Base-by-base conservation (phyloP, 352 stramenopile genomes). In the Phytopythium cucurbitacearum region DNA sequence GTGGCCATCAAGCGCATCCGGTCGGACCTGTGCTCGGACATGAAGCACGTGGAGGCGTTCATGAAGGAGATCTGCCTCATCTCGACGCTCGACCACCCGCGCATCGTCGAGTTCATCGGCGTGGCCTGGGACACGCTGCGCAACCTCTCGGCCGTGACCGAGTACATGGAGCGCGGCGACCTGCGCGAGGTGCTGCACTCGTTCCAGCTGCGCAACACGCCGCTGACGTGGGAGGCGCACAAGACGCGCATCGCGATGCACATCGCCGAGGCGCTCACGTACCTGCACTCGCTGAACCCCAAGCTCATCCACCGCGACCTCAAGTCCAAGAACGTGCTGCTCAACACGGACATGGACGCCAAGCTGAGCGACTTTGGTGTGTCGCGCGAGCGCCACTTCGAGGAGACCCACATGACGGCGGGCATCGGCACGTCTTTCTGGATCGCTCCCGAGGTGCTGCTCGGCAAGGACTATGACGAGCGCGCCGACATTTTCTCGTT, bases 281-380 rank as follows among this genome's bases (percentile, higher is more conserved):
- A 90, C 45, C 44, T 91, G 53, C 80, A 91, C 54, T 85, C 80
- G 47, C 52, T 89, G 34, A 60, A 78, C 47, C 77, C 77, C 7
- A 82, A 77, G 53, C 46, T 88, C 3, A 81, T 80, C 2, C 70
- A 80, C 50, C 67, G 70, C 16, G 64, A 80, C 50, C 61, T 74
- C 52, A 80, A 76, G 57, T 80, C 71, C 3, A 58, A 60, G 33
- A 77, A 80, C 41, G 51, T 76, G 12, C 45, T 81, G 34, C 41
- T 81, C 13, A 57, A 43, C 57, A 69, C 62, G 1, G 65, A 81
- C 34, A 69, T 86, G 65, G 65, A 86, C 39, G 75, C 77, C 28
- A 91, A 91, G 42, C 60, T 91, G n/a, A 91, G 76, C 39, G 80
- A 91, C 64, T 91, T 91, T 61, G 78, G 78, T 13, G 69, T 87